Percentiles rank a stretch among this genome's conserved stretches.
phyloP scores from a whole-genome alignment of 805 yeast species.

The Candida broadrunensis region DNA sequence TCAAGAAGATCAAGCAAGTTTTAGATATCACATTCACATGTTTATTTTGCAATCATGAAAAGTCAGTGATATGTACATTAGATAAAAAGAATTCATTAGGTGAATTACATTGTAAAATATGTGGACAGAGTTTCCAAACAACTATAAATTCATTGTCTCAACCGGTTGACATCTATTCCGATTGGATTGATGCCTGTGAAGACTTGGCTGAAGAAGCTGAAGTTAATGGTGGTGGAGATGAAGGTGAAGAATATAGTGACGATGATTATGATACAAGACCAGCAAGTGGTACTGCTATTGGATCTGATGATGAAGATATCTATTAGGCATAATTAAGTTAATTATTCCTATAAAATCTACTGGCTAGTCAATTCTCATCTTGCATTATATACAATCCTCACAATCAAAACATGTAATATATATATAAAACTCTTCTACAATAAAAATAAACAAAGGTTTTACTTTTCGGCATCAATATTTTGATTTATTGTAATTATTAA shows the following conservation, averaged over 20 bases:
- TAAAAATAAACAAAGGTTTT: background rate
- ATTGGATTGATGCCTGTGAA: slow-evolving; percentile 97
- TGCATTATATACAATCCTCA: background rate
- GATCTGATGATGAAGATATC: slow-evolving; percentile 11
- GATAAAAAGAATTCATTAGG: slow-evolving; percentile 88
- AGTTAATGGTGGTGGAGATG: slow-evolving; percentile 13
- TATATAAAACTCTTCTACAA: background rate
- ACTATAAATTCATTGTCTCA: slow-evolving; percentile 80
- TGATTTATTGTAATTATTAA: no score
- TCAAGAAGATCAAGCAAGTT: slow-evolving; percentile 69
- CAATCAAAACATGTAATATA: background rate
- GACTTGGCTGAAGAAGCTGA: slow-evolving; percentile 65
- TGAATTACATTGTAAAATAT: slow-evolving; percentile 80
- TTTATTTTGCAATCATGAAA: slow-evolving; percentile 93
- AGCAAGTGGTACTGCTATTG: background rate
- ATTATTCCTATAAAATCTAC: no score
- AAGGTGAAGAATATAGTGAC: slow-evolving; percentile 29
- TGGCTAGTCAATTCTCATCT: no score
- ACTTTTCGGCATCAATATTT: no score
- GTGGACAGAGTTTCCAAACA: slow-evolving; percentile 92
- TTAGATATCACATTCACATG: slow-evolving; percentile 85
- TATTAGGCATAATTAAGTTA: no score
- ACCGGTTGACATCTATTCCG: slow-evolving; percentile 93
- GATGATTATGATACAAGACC: slow-evolving; percentile 23
- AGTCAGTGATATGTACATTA: slow-evolving; percentile 80